Base-by-base conservation (phyloP, 805 yeast genomes). In the Pichia insulana region DNA sequence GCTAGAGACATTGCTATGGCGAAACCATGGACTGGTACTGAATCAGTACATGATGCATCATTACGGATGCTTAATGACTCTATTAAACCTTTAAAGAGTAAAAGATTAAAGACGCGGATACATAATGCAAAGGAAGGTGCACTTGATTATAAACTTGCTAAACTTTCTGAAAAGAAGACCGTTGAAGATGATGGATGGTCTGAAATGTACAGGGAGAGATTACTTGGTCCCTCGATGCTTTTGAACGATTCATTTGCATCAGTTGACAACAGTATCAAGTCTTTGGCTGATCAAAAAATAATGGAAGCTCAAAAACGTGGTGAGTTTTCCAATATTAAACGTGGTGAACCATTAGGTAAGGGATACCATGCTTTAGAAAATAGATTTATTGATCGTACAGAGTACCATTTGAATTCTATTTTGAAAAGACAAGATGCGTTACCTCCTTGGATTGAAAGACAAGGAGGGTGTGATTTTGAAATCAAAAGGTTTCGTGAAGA, bases 391-490 rank as follows among this genome's bases (percentile, higher is more conserved):
- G 92, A 76, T 58, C 73, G 72, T 46, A 84, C 78, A 41, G 94
- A 81, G 51, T 85, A 79, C 57, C 85, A 86, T 56, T 61, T 88
- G 63, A 88, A 88, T 61, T 78, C 83, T 47, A 80, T 88, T 36
- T 62, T 88, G 43, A 74, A 71, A 47, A 72, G 75, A 34, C 96
- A 88, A 58, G 88, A 85, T 38, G 78, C 85, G 1, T 65, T 78
- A 10, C 95, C 96, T 0, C 95, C 95, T 0, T 88, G 96, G 96
- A 80, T 88, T 30, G 95, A 86, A 52, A 79, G 75, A 42, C 92
- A 84, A 58, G 67, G 74, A 16, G 69, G 74, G 2, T 74, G 81
- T 4, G 70, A 72, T 34, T 46, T 52, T 2, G 74, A 73, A 30
- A 67, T 83, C 8, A 55, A 52, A 2, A 53, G 53, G 0, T 76